These are phyloP conservation scores for Lecanoromycetidae sp. DNA, from an alignment of 2,329 filamentous ascomycete species.

Conservation along the genomic window DNA sequence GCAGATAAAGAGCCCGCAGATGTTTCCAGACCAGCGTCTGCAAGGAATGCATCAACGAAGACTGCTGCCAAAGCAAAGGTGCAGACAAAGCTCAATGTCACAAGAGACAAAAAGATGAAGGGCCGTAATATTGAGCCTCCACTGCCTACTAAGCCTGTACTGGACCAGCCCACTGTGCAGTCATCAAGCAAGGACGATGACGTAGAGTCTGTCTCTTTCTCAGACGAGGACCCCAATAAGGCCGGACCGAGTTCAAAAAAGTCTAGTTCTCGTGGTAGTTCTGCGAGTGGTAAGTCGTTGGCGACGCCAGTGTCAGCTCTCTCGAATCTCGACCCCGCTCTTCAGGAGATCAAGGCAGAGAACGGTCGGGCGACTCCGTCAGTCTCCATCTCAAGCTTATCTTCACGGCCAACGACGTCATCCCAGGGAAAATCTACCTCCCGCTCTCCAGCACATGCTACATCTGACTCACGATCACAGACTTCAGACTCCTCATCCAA, in stretches of 20 bases:
- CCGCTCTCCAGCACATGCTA: not conserved
- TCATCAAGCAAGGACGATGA: not conserved
- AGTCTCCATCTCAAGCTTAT: not conserved
- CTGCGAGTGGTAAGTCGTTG: not conserved
- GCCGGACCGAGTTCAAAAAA: conserved; percentile 13
- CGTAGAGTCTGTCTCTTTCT: conserved; percentile 1
- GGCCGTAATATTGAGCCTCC: conserved; percentile 4
- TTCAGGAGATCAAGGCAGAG: not conserved
- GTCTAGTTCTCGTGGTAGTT: not conserved
- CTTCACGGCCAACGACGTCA: too few relatives aligned
- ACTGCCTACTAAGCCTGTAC: not conserved
- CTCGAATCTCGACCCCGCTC: conserved; percentile 8
- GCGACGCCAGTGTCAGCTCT: not conserved
- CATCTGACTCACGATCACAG: not conserved
- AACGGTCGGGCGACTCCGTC: not conserved
- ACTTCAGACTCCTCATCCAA: not conserved
- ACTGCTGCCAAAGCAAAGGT: conserved; percentile 5
- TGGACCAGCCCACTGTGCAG: not conserved
- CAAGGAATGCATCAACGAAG: not conserved
- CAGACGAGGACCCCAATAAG: conserved; percentile 10
- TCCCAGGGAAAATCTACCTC: not conserved
- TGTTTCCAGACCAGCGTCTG: not conserved
- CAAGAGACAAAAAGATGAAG: conserved; percentile 9
- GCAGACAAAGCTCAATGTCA: conserved; percentile 14
- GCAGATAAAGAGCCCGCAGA: not conserved